Percentiles rank a stretch among this genome's conserved stretches.
Evolutionary conservation across 2,329 filamentous ascomycete genomes (phyloP).

Genomic region (Phyllosticta capitalensis): DNA sequence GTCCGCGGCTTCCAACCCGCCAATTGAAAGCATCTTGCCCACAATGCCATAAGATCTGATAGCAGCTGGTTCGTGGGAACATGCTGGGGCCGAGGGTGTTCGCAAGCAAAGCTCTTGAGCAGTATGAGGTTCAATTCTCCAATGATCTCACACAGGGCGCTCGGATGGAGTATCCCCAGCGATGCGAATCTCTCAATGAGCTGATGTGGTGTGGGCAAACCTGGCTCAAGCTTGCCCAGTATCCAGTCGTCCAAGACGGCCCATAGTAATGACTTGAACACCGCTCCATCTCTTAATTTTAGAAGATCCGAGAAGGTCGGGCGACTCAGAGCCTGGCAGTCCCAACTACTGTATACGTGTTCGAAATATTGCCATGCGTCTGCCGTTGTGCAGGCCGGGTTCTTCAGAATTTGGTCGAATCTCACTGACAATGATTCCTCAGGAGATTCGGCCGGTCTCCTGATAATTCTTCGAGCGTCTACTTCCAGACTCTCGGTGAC

Average conservation of each 20-base stretch:
- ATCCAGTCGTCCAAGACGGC: constrained; percentile 16
- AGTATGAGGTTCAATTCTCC: constrained; percentile 19
- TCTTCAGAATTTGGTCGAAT: background rate
- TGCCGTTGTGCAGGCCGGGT: background rate
- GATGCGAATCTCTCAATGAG: constrained; percentile 23
- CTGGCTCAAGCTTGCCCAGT: constrained; percentile 5
- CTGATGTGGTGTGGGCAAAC: constrained; percentile 16
- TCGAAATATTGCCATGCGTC: constrained; percentile 23
- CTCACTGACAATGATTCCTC: background rate
- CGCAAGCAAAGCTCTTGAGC: background rate
- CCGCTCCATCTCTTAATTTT: constrained; percentile 13
- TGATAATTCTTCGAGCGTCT: background rate
- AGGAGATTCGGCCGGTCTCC: background rate
- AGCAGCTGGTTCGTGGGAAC: background rate
- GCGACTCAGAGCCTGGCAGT: constrained; percentile 20
- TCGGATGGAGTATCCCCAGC: constrained; percentile 18
- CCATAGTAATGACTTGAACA: constrained; percentile 19
- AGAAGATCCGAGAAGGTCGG: constrained; percentile 17
- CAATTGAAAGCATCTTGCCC: background rate
- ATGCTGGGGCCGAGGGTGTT: background rate
- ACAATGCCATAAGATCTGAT: background rate
- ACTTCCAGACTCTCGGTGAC: background rate
- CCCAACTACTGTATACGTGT: constrained; percentile 19
- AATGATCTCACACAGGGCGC: constrained; percentile 19
- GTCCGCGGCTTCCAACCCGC: background rate